Percentiles rank a stretch among this genome's conserved stretches.
Evolutionary conservation across 257 asterid genomes (phyloP).

Genomic region (Apocynum venetum): DNA sequence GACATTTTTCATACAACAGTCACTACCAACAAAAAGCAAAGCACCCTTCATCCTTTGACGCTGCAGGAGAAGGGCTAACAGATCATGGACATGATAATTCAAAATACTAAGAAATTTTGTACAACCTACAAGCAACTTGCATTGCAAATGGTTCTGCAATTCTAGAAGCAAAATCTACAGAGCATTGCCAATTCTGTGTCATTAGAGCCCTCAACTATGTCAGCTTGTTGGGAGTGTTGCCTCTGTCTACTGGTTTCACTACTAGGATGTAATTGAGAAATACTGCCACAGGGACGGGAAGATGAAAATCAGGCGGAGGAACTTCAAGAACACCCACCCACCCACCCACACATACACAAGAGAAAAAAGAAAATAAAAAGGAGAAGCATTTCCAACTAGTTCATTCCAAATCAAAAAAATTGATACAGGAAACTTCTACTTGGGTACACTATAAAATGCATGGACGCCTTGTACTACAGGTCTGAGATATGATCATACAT

Average conservation of each 20-base stretch:
- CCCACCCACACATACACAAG: too few relatives aligned
- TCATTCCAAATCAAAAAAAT: neutral
- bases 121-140: neutral
- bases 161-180: neutral
- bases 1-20: neutral
- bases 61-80: too few relatives aligned
- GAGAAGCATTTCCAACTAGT: neutral
- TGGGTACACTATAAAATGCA: too few relatives aligned
- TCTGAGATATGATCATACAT: too few relatives aligned
- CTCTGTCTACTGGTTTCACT: neutral
- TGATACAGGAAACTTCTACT: neutral
- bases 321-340: neutral
- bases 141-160: too few relatives aligned
- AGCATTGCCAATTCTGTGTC: neutral
- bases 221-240: constrained; percentile 11
- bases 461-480: too few relatives aligned
- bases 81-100: too few relatives aligned
- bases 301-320: constrained; percentile 2
- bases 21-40: neutral
- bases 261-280: neutral
- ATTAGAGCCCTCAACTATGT: constrained; percentile 13
- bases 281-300: constrained; percentile 7
- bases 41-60: neutral
- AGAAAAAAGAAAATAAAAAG: neutral
- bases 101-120: too few relatives aligned